These are phyloP conservation scores for Chlamydomonas schloesseri DNA, from an alignment of 139 green algal species.

Conservation along the genomic window DNA sequence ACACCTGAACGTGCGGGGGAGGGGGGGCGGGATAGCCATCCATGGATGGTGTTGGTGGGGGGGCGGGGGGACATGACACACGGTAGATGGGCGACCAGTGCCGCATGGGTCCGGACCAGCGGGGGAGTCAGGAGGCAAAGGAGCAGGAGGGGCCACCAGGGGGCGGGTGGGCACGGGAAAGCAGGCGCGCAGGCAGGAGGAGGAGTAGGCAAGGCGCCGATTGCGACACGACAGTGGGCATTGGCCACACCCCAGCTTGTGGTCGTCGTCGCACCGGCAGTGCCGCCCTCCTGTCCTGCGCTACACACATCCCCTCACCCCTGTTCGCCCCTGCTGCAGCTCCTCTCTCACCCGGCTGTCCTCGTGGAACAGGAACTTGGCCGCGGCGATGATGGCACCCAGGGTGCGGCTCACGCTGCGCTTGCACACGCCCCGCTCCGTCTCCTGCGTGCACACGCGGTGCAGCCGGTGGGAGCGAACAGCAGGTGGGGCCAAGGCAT, in stretches of 20 bases:
- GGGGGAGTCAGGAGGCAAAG: background rate
- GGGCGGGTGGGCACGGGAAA: background rate
- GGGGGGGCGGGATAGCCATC: background rate
- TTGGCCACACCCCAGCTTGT: too few relatives aligned
- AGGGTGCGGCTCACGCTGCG: background rate
- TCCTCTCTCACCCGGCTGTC: constrained; percentile 43
- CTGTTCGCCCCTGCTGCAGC: background rate
- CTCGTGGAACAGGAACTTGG: constrained; percentile 73
- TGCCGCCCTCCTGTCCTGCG: too few relatives aligned
- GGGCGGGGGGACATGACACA: background rate
- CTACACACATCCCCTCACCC: too few relatives aligned
- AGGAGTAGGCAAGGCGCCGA: too few relatives aligned
- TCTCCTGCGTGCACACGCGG: background rate
- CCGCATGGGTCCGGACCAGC: background rate
- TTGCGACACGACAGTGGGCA: too few relatives aligned
- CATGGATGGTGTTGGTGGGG: background rate
- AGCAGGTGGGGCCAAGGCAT: too few relatives aligned
- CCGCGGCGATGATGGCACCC: constrained; percentile 31
- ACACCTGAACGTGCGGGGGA: background rate
- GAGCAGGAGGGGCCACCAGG: too few relatives aligned
- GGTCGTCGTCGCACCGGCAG: too few relatives aligned
- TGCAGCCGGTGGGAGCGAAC: too few relatives aligned
- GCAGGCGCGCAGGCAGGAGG: background rate
- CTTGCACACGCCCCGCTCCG: background rate
- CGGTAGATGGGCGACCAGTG: too few relatives aligned